phyloP scores from a whole-genome alignment of 768 basidiomycete species.

The Suillus hirtellus region DNA sequence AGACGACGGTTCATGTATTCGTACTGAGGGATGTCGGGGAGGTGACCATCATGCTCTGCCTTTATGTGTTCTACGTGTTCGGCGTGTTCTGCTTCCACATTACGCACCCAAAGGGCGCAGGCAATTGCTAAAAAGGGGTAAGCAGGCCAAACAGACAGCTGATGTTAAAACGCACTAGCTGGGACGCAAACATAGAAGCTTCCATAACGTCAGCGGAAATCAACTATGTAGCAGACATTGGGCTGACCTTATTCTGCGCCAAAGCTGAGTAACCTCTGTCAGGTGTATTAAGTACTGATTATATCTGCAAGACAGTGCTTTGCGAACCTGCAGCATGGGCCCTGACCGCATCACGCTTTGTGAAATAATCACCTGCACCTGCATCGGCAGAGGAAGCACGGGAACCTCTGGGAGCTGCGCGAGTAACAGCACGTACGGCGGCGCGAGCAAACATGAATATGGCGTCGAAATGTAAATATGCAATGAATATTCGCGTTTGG shows the following conservation, averaged over 20 bases:
- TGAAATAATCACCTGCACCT: slow-evolving; percentile 44
- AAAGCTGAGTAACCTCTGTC: slow-evolving; percentile 73
- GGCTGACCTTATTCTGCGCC: slow-evolving; percentile 83
- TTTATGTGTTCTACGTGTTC: slow-evolving; percentile 71
- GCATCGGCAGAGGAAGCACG: slow-evolving; percentile 42
- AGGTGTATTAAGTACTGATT: slow-evolving; percentile 14
- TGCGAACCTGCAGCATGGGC: slow-evolving; percentile 66
- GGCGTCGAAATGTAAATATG: slow-evolving; percentile 12
- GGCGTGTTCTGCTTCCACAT: slow-evolving; percentile 62
- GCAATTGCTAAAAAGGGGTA: slow-evolving; percentile 21
- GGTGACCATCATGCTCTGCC: slow-evolving; percentile 68
- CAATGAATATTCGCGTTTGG: slow-evolving; percentile 25
- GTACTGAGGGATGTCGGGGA: slow-evolving; percentile 71
- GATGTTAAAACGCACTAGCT: slow-evolving; percentile 52
- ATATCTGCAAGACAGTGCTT: slow-evolving; percentile 10
- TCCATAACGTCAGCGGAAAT: slow-evolving; percentile 4
- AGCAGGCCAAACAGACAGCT: slow-evolving; percentile 17
- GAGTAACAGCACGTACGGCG: slow-evolving; percentile 48
- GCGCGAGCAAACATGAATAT: slow-evolving; percentile 56
- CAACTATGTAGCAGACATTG: background rate
- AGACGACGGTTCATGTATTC: slow-evolving; percentile 74
- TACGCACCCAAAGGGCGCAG: slow-evolving; percentile 46
- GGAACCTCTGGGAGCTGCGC: slow-evolving; percentile 37
- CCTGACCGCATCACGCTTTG: slow-evolving; percentile 55
- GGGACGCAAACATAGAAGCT: slow-evolving; percentile 80